Evolutionary conservation across 352 stramenopile species (phyloP), one percentile per base, ranked within the genome.

Genomic region (Pythium rhizo-oryzae): DNA sequence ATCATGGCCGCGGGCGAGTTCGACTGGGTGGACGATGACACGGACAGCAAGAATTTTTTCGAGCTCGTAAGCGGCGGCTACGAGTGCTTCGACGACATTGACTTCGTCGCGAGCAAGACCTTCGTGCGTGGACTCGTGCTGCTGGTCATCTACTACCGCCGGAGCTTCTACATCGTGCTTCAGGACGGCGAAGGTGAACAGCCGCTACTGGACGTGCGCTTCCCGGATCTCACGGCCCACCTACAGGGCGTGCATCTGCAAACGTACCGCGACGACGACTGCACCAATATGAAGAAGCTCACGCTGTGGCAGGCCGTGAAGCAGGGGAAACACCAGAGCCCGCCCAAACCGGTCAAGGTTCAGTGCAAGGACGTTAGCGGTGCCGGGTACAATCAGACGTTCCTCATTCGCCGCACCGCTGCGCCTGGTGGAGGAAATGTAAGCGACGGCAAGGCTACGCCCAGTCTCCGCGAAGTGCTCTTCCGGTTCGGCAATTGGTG

Each of bases 401-500:
- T 95, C 56, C 78, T 94, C 57, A 95, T 94, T 53, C 84, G 84
- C 24, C 86, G 86, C 41, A 92, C 84, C 4, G 52, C 72, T 24
- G 74, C 79, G 15, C 18, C n/a, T 1, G 30, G 21, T 46, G 47
- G 16, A 8, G 16, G 23, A 12, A 49, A 23, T 41, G 52, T 6
- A 3, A 35, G 8, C 24, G 25, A 58, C 21, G 39, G 7, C 37
- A 74, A 72, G 21, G 65, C 62, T 3, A 70, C 58, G 13, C 67
- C 70, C 18, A 94, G 78, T 60, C 80, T 97, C 33, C 85, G 92
- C n/a, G 90, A 98, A 56, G 93, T 98, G 51, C 84, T 98, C 33
- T 98, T 98, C 70, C 84, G 94, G 58, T 99, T 98, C 69, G 96
- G 96, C 37, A 96, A 89, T 68, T 99, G 96, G 96, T 98, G 94